Conservation (phyloP, 768 basidiomycete genomes). For the Lyophyllum atratum region DNA sequence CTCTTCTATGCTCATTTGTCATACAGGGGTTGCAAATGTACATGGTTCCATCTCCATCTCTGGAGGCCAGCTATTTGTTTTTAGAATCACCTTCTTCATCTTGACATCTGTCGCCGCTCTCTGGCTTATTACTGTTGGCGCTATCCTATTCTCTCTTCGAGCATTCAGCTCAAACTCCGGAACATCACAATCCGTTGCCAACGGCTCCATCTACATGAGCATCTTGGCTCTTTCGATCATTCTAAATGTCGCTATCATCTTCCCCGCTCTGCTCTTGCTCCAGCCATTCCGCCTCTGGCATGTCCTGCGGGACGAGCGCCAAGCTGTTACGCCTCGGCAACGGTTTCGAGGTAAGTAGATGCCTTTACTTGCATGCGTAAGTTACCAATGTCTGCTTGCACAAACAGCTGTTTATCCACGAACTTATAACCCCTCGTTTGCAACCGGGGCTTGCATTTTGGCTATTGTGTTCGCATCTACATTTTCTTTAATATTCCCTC, state of each 20-base stretch:
- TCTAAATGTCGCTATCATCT: slow-evolving; percentile 65
- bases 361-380: slow-evolving; percentile 1
- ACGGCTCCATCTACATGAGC: slow-evolving; percentile 74
- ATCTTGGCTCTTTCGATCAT: slow-evolving; percentile 58
- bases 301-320: slow-evolving; percentile 54
- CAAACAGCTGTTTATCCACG: slow-evolving; percentile 65
- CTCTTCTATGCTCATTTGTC: slow-evolving; percentile 8
- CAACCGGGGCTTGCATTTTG: slow-evolving; percentile 64
- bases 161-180: slow-evolving; percentile 47
- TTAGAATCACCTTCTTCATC: slow-evolving; percentile 65
- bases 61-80: slow-evolving; percentile 56
- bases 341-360: slow-evolving; percentile 66
- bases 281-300: slow-evolving; percentile 67
- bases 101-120: slow-evolving; percentile 54
- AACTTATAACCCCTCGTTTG: slow-evolving; percentile 69
- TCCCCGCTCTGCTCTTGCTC: slow-evolving; percentile 72
- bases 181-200: slow-evolving; percentile 52
- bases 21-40: slow-evolving; percentile 52
- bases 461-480: slow-evolving; percentile 72
- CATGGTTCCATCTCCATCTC: slow-evolving; percentile 66
- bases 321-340: slow-evolving; percentile 75
- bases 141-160: slow-evolving; percentile 67
- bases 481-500: slow-evolving; percentile 75
- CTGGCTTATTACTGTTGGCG: slow-evolving; percentile 68
- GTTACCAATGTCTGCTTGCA: slow-evolving; percentile 4